phyloP scores from a whole-genome alignment of 805 yeast species.

The Grigorovia transvaalensis region DNA sequence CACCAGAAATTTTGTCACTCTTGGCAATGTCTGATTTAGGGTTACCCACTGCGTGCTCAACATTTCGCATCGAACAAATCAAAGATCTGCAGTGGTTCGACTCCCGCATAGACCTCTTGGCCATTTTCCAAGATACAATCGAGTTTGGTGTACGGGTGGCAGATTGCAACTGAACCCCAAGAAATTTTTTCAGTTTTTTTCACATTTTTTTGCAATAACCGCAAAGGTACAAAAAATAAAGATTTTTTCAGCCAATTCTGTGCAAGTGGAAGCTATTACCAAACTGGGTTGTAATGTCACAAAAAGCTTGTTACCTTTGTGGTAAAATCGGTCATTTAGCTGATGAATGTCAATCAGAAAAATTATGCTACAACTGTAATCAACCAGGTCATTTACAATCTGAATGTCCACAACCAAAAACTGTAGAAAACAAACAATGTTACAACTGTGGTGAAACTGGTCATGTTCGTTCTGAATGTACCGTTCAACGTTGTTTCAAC shows the following conservation, averaged over 20 bases:
- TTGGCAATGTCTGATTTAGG: slow-evolving; percentile 39
- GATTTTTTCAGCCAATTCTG: too few species aligned
- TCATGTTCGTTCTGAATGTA: slow-evolving; percentile 79
- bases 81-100: background rate
- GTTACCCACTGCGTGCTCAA: slow-evolving; percentile 6
- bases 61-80: background rate
- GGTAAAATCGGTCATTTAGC: slow-evolving; percentile 89
- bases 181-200: too few species aligned
- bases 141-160: slow-evolving; percentile 36
- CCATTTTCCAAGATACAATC: slow-evolving; percentile 35
- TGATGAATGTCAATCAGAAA: slow-evolving; percentile 78
- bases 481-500: slow-evolving; percentile 67
- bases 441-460: slow-evolving; percentile 89
- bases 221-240: background rate
- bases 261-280: too few species aligned
- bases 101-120: slow-evolving; percentile 17
- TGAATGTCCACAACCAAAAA: slow-evolving; percentile 83
- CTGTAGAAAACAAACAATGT: slow-evolving; percentile 77
- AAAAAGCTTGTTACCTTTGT: slow-evolving; percentile 83
- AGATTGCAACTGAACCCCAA: slow-evolving; percentile 7
- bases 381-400: slow-evolving; percentile 82
- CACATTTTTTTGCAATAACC: background rate
- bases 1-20: slow-evolving; percentile 50
- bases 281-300: slow-evolving; percentile 30
- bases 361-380: slow-evolving; percentile 88